Evolutionary conservation across 768 basidiomycete species (phyloP), one percentile per base, ranked within the genome.

Genomic region (Xanthoconium purpureum): DNA sequence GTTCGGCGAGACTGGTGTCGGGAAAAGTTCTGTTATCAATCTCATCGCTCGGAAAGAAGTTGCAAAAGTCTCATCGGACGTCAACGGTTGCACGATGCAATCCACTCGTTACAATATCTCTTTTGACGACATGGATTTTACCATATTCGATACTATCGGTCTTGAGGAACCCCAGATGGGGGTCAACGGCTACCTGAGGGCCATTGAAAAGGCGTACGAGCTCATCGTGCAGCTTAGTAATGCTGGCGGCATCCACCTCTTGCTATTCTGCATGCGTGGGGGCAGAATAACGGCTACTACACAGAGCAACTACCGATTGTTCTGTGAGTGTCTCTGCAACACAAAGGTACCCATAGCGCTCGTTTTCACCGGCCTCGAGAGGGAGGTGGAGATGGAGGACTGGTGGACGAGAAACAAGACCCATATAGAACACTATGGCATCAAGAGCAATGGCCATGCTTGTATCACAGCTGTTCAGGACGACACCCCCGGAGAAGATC

Each of bases 341-440:
- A 56, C 61, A 32, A 53, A 61, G 29, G 78, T 79, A 10, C 77
- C 77, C 11, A 69, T 73, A 15, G 67, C 73, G 0, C 60, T 79
- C 13, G 70, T 74, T n/a, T 64, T 78, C 39, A 78, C 75, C 3
- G 73, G 75, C 15, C 70, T 78, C n/a, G 77, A 77, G 59, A 47
- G 63, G 17, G 72, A 73, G 47, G 38, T 6, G 17, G 44, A 54
- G 5, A 68, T 74, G 72, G 72, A 73, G 38, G 47, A 59, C n/a
- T 73, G 74, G 73, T 74, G 73, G 74, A n/a, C 0, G 29, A 59
- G 65, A 43, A 74, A 75, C 52, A 36, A 64, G 43, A 37, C 14
- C 0, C 52, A 56, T n/a, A 66, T 74, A 30, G 39, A 40, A 5
- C 40, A 47, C 32, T 61, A 64, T n/a, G 65, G 65, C 7, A 69